Base-by-base conservation (phyloP, 2,329 filamentous ascomycete genomes). In the Juglanconis sp. region DNA sequence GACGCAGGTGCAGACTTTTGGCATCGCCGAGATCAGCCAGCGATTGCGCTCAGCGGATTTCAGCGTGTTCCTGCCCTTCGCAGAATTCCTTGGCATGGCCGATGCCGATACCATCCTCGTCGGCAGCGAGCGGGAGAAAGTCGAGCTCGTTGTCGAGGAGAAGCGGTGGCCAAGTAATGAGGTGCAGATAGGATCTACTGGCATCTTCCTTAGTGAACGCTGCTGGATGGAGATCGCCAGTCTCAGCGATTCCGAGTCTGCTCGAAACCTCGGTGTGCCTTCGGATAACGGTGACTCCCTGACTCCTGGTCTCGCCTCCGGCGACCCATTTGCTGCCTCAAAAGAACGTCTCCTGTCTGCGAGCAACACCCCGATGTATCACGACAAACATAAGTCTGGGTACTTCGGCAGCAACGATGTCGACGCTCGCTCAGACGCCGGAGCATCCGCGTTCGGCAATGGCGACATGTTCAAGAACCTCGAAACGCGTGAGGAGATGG, bases 381-480 rank as follows among this genome's bases (percentile, higher is more conserved):
- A 89, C 61, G 93, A 97, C 73, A 92, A 92, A 72, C 82, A 83
- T 61, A 84, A 87, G 62, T 87, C 83, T 2, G 89, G 87, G 30
- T 97, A 96, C 71, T 97, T 97, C 68, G 55, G 54, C 56, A 79
- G 76, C 61, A 87, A 88, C 54, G 92, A 96, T 60, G 73, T 90
- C 9, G 95, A 99, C 71, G 81, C 87, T 7, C 91, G 92, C 48
- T 98, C 95, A 35, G 95, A 99, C 55, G 93, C 94, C 7, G 94
- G 93, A 4, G 89, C 84, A 2, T 97, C 94, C n/a, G 92, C 91
- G 5, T 89, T 96, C 71, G 90, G 93, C 52, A 90, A 85, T 56
- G 93, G 95, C 7, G 95, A 99, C 72, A 96, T 99, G 94, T 99
- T 99, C 81, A 91, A 92, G 70, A 96, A 97, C 69, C 81, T 98